Base-by-base conservation (phyloP, 805 yeast genomes). In the Yamadazyma akitaensis region DNA sequence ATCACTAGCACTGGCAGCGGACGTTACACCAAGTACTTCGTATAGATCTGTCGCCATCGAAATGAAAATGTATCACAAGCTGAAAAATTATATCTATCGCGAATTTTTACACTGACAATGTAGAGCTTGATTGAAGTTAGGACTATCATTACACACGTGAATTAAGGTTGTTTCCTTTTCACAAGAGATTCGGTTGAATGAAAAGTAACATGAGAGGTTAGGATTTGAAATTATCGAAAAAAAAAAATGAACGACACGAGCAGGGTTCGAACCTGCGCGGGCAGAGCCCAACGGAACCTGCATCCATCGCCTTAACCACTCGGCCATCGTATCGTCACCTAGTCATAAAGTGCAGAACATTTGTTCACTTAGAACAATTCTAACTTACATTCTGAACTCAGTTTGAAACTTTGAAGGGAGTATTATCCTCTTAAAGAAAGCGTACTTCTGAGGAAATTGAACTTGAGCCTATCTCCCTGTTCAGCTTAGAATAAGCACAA, bases 181-280 rank as follows among this genome's bases (percentile, higher is more conserved):
- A 21, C 7, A 7, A 21, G 24, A 4, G 7, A 21, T 21, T 21
- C 6, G 6, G 7, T 4, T 21, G 24, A 21, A 21, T 21, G 7
- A 7, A 5, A 21, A 21, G 7, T 4, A 21, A 21, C 7, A 21
- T 4, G 7, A 21, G 24, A 21, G 4, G 24, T 21, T 21, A 21
- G 7, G 4, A 21, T 4, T 21, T 21, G 7, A 7, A 21, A 21
- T 21, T 21, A 21, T 4, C 7, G 7, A 21, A 28, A 28, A 28
- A 53, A 62, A 69, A 69, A 68, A 66, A 60, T 58, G 56, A 59
- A 47, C 84, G 85, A 79, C 83, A 80, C 79, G 82, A 76, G 83
- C 84, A 79, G 85, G 84, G 80, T 76, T 80, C 80, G 84, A 80
- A 80, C 85, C 84, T 76, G 83, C 84, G 85, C 84, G 84, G 84